Base-by-base conservation (phyloP, 2,329 filamentous ascomycete genomes). In the Thermoascus crustaceus region DNA sequence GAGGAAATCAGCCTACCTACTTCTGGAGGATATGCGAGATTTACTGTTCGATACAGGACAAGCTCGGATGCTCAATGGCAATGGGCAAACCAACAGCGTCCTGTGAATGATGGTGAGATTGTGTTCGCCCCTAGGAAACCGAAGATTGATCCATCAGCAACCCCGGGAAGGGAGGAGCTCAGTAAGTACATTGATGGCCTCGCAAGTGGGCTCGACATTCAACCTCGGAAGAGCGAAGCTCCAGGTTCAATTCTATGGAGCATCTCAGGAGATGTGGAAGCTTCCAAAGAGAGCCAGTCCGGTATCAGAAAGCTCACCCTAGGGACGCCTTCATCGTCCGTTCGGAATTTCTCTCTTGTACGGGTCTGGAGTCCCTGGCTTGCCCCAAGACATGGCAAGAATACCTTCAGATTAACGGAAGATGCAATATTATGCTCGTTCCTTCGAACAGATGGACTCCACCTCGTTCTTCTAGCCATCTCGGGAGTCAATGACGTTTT, bases 361-460 rank as follows among this genome's bases (percentile, higher is more conserved):
- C 77, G 87, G 11, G 68, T 85, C 3, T 91, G 80, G 77, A 74
- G 73, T 21, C 82, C 87, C 1, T 96, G 89, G 89, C 66, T 94
- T 7, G 85, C 82, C 5, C 89, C 89, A n/a, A 71, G 86, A 24
- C 88, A 95, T 55, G 88, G 88, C 8, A 78, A 74, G 42, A 60
- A 66, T 3, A 64, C 64, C 0, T 82, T 94, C 38, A 63, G 66
- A 4, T 66, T 88, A 4, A 81, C 86, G 41, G 84, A 87, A 47
- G 84, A 93, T 50, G 85, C 78, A 1, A 62, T 95, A 2, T 55
- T 94, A 11, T 78, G 80, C 39, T 84, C 85, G 0, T 94, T 95
- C 47, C 64, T 94, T 14, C 80, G 77, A 16, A 58, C 67, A 0
- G 68, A 82, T 45, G 88, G 89, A 0, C 71, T 78, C 14, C 81